Conservation (phyloP, 2,329 filamentous ascomycete species). For the Xylariaceae sp. region DNA sequence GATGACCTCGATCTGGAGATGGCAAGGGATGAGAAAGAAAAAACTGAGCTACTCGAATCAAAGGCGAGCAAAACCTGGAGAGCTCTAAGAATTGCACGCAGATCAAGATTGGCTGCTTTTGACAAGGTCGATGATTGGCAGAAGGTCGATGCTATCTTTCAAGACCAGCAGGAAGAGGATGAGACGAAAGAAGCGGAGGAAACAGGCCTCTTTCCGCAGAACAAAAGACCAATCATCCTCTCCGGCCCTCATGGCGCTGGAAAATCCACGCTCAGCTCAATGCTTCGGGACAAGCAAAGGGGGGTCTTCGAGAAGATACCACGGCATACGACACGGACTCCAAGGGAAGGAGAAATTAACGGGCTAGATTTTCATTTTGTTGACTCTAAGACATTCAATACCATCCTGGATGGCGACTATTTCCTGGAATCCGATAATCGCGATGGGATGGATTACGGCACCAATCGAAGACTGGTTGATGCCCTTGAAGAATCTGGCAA, state of each 20-base stretch:
- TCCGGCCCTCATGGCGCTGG: constrained; percentile 60
- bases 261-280: constrained; percentile 60
- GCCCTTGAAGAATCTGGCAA: constrained; percentile 51
- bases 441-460: constrained; percentile 51
- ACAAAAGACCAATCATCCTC: constrained; percentile 59
- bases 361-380: constrained; percentile 56
- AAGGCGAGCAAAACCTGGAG: constrained; percentile 91
- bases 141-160: constrained; percentile 59
- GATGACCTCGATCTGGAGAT: constrained; percentile 86
- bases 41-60: constrained; percentile 55
- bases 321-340: constrained; percentile 51
- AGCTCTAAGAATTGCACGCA: constrained; percentile 74
- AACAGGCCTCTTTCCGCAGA: constrained; percentile 37
- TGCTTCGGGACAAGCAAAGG: constrained; percentile 60
- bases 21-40: constrained; percentile 60
- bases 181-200: constrained; percentile 34
- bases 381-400: constrained; percentile 50
- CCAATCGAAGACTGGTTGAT: constrained; percentile 50
- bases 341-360: constrained; percentile 47
- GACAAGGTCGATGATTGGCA: constrained; percentile 84
- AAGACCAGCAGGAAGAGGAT: constrained; percentile 36
- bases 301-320: constrained; percentile 60
- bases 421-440: constrained; percentile 54
- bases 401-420: constrained; percentile 56
- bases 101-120: constrained; percentile 69